Base-by-base conservation (phyloP, 352 stramenopile species). In the Globisporangium viniferum region DNA sequence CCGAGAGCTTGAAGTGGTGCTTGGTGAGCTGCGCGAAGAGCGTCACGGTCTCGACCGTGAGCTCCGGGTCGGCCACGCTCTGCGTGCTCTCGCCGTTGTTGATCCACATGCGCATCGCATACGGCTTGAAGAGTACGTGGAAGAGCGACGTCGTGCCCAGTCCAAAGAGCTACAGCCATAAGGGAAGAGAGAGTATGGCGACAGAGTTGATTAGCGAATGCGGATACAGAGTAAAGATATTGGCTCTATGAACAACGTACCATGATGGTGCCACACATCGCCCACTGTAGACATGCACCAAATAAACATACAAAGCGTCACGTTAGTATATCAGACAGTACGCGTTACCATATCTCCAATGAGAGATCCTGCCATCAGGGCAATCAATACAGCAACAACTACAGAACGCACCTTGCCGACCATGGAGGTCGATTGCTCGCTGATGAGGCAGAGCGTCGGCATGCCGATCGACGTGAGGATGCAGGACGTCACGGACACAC, bases 261-360 rank as follows among this genome's bases (percentile, higher is more conserved):
- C 88, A 95, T 94, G 66, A 95, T 86, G 51, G 88, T 95, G 55
- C 88, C 83, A 71, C 88, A 95, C 88, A 95, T 95, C 58, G 88
- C 88, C 88, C 88, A 95, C 83, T 79, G 59, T 33, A 46, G 20
- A 61, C 14, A n/a, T 20, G 1, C 5, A 67, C 35, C 48, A 12
- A 5, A 66, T n/a, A 49, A 31, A 14, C 31, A 20, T 9, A 20
- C 15, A 59, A 29, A 4, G 24, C 8, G n/a, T 3, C 9, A 18
- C 5, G 14, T 64, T 49, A 48, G 36, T 18, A 39, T 18, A 15
- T 3, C 46, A 15, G 20, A 20, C 20, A 12, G 31, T 18, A 60
- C 18, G n/a, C 2, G 48, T 12, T 33, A 7, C 5, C 22, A 67
- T 5, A 33, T 12, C 24, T 22, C 12, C 12, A 59, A 2, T 24